These are phyloP conservation scores for Priceomyces carsonii DNA, from an alignment of 805 yeast genomes.

Conservation along the genomic window DNA sequence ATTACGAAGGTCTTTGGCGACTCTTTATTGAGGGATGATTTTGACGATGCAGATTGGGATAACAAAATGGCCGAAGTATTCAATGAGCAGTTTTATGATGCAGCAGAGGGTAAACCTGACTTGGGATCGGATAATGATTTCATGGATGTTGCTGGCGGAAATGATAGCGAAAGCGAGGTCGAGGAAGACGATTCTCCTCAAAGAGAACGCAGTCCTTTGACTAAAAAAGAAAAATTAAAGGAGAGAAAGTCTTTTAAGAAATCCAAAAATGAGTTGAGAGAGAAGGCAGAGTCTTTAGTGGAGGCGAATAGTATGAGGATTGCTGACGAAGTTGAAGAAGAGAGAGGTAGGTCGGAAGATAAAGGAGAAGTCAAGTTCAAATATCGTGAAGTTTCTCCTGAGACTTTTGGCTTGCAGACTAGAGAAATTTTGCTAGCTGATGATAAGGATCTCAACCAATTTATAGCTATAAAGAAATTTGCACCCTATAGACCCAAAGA, in stretches of 20 bases:
- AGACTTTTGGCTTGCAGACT: constrained; percentile 79
- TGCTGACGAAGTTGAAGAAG: constrained; percentile 67
- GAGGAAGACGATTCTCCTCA: constrained; percentile 16
- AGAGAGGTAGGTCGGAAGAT: constrained; percentile 55
- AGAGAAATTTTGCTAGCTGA: constrained; percentile 90
- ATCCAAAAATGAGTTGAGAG: constrained; percentile 59
- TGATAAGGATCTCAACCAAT: constrained; percentile 81
- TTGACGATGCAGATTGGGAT: constrained; percentile 92
- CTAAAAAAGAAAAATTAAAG: constrained; percentile 56
- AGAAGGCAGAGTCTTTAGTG: constrained; percentile 75
- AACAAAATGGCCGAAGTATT: constrained; percentile 78
- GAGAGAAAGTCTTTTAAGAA: constrained; percentile 61
- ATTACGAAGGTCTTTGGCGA: constrained; percentile 70
- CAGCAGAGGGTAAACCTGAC: constrained; percentile 41
- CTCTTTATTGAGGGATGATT: constrained; percentile 80
- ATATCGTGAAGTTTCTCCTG: constrained; percentile 95
- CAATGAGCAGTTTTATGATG: constrained; percentile 76
- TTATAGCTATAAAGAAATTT: constrained; percentile 84
- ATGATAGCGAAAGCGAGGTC: constrained; percentile 17
- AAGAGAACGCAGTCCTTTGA: constrained; percentile 21
- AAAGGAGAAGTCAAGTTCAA: constrained; percentile 58
- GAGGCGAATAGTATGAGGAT: constrained; percentile 67
- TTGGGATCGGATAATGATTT: constrained; percentile 38
- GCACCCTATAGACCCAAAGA: constrained; percentile 89
- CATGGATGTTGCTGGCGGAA: constrained; percentile 25